phyloP scores from a whole-genome alignment of 2,329 filamentous ascomycete species.

The Colletotrichum plurivorum region DNA sequence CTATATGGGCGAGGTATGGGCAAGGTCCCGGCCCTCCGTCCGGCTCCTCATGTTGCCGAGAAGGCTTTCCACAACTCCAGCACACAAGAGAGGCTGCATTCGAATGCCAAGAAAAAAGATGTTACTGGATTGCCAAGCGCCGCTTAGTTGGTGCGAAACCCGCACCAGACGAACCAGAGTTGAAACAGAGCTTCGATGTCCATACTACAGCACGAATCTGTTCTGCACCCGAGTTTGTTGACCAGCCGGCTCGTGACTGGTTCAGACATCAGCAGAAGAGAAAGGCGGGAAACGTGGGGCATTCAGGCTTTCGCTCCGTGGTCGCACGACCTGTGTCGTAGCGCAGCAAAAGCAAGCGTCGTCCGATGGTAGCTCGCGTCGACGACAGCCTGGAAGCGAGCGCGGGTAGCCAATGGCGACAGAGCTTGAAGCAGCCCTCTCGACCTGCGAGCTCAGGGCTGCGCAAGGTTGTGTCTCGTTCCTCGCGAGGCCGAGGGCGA shows the following conservation, averaged over 20 bases:
- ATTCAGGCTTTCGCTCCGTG: not conserved
- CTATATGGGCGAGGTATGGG: not conserved
- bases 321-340: constrained; percentile 6
- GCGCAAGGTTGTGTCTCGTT: not conserved
- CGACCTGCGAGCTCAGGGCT: not conserved
- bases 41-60: constrained; percentile 31
- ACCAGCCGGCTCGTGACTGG: not conserved
- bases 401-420: constrained; percentile 9
- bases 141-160: constrained; percentile 27
- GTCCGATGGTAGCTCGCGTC: constrained; percentile 4
- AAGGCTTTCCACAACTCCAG: not conserved
- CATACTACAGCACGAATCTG: not conserved
- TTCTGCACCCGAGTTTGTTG: constrained; percentile 3
- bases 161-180: constrained; percentile 34
- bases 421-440: not conserved
- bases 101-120: constrained; percentile 25
- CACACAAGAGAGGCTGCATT: not conserved
- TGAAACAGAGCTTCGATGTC: constrained; percentile 23
- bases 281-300: not conserved
- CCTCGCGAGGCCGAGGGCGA: not conserved
- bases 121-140: constrained; percentile 30
- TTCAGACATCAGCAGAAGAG: not conserved
- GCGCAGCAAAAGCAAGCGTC: constrained; percentile 8
- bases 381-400: constrained; percentile 7
- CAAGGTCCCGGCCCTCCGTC: not conserved